Evolutionary conservation across 441 rosid genomes (phyloP).

Genomic region (Gossypium davidsonii): DNA sequence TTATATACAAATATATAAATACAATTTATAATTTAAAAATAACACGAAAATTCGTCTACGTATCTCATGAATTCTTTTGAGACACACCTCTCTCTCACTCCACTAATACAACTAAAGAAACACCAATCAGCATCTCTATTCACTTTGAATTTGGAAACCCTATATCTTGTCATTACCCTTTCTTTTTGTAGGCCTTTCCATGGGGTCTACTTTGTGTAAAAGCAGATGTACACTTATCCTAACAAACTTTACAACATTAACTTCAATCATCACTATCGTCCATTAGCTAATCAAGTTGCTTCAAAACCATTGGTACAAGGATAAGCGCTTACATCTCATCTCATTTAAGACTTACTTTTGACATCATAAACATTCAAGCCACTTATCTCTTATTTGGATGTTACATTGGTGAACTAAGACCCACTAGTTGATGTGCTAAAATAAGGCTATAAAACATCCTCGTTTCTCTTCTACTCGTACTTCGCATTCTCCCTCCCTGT

Average conservation of each 20-base stretch:
- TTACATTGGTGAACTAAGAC: neutral
- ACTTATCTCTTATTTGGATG: neutral
- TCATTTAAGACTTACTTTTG: neutral
- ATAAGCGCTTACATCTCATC: neutral
- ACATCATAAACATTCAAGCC: neutral
- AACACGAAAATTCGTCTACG: neutral
- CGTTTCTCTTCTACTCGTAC: neutral
- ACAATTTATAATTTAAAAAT: neutral
- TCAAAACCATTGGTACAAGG: neutral
- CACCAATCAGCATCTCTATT: slow-evolving; percentile 1
- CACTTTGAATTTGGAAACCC: neutral
- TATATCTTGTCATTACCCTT: neutral
- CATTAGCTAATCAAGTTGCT: neutral
- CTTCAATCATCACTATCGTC: neutral
- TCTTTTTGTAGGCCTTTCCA: neutral
- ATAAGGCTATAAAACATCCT: neutral
- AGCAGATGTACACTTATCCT: neutral
- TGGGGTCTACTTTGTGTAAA: neutral
- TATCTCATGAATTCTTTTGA: neutral
- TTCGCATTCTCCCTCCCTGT: no score
- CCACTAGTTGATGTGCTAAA: neutral
- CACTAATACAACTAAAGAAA: neutral
- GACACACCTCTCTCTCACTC: neutral
- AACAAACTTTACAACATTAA: neutral
- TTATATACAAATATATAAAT: no score